Conservation (phyloP, 2,329 filamentous ascomycete genomes). For the Zymoseptoria pseudotritici region DNA sequence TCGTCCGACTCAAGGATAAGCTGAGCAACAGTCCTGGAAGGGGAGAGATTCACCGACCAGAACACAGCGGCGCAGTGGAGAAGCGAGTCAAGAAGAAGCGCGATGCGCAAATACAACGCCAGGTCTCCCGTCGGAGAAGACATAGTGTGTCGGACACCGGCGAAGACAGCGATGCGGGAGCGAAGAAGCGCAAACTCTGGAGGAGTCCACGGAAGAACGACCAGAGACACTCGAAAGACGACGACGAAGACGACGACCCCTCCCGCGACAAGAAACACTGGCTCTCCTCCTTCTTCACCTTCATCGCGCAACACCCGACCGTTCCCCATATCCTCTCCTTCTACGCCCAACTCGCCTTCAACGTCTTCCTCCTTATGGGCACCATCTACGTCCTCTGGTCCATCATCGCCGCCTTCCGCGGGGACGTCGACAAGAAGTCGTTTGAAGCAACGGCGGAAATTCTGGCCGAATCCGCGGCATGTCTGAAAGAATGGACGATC, state of each 20-base stretch:
- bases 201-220: conserved; percentile 21
- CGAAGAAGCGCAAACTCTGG: neutral
- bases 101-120: conserved; percentile 20
- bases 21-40: conserved; percentile 32
- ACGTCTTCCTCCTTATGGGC: conserved; percentile 52
- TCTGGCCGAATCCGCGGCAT: conserved; percentile 64
- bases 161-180: conserved; percentile 21
- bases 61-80: conserved; percentile 33
- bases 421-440: conserved; percentile 67
- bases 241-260: conserved; percentile 7
- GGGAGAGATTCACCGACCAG: conserved; percentile 29
- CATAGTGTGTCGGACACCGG: conserved; percentile 28
- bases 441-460: conserved; percentile 59
- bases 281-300: conserved; percentile 47
- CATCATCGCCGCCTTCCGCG: conserved; percentile 50
- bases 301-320: conserved; percentile 57
- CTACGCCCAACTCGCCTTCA: conserved; percentile 61
- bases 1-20: conserved; percentile 24
- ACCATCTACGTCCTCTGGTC: conserved; percentile 61
- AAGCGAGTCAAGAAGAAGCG: conserved; percentile 29
- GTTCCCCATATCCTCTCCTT: conserved; percentile 59
- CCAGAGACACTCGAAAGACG: conserved; percentile 9
- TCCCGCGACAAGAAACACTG: conserved; percentile 19
- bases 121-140: conserved; percentile 21
- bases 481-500: conserved; percentile 62